Conservation (phyloP, 2,329 filamentous ascomycete genomes). For the Trichophyton rubrum region DNA sequence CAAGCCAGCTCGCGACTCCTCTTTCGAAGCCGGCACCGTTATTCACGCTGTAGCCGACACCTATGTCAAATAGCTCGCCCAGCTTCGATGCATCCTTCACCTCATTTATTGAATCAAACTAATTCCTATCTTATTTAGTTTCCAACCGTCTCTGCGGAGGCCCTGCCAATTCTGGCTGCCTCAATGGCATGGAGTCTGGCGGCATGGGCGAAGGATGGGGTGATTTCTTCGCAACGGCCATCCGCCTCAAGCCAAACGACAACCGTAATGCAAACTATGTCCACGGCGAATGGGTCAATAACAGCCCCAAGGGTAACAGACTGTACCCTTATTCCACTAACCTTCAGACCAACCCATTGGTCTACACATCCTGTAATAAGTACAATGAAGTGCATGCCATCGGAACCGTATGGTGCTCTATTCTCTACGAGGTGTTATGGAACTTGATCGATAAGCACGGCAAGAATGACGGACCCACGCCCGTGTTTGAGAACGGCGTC, state of each 20-base stretch:
- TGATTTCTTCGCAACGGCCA: conserved; percentile 10
- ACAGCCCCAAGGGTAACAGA: conserved; percentile 7
- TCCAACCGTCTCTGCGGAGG: conserved; percentile 13
- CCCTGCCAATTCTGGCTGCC: conserved; percentile 8
- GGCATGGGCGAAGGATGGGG: conserved; percentile 14
- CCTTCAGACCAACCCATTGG: conserved; percentile 8
- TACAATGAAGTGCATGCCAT: conserved; percentile 7
- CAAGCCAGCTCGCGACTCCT: conserved; percentile 8
- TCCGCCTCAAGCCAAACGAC: conserved; percentile 9
- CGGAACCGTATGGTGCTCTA: conserved; percentile 10
- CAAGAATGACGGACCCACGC: conserved; percentile 10
- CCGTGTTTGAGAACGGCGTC: conserved; percentile 7
- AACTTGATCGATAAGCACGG: conserved; percentile 13
- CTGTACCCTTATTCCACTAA: conserved; percentile 10
- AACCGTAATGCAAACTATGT: conserved; percentile 7
- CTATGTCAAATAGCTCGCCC: too few relatives aligned
- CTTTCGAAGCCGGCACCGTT: conserved; percentile 11
- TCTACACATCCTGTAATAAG: conserved; percentile 7
- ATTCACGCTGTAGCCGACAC: too few relatives aligned
- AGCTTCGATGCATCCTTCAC: too few relatives aligned
- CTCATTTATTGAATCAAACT: neutral
- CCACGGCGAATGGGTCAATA: conserved; percentile 10
- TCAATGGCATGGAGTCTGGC: conserved; percentile 10
- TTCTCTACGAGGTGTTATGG: conserved; percentile 12
- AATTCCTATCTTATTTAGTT: conserved; percentile 4